Base-by-base conservation (phyloP, 1,139 yeast genomes). In the Taiozyma sp. region DNA sequence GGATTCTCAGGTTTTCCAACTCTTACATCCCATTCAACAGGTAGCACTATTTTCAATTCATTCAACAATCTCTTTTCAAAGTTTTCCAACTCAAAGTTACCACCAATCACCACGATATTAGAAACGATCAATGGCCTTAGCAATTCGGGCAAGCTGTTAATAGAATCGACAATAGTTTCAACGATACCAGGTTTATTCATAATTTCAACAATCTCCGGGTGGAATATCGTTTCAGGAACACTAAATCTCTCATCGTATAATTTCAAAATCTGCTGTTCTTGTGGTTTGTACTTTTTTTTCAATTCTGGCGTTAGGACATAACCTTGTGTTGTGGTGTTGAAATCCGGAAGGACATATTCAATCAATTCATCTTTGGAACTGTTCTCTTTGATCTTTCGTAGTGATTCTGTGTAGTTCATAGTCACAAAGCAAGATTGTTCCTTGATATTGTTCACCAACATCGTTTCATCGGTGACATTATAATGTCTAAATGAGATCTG, bases 401-500 rank as follows among this genome's bases (percentile, higher is more conserved):
- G 70, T 26, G 86, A 81, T 19, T 70, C 69, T 42, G 75, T 76
- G 62, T 85, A 93, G 57, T 91, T 82, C 14, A 63, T 59, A 1
- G 96, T 84, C 45, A 91, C 81, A 65, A 80, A 90, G 60, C 93
- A 81, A 7, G 95, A 77, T 37, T 79, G 73, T 62, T 93, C 97
- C 63, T 95, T 93, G 58, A 95, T 87, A 41, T 87, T 83, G 63
- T 91, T 88, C 48, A 93, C 84, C 47, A 95, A 71, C 8, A 87
- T 75, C 0, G 96, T 87, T 66, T 95, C 99, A 55, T 91, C 97
- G 65, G 88, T 83, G 62, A 95, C 91, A 63, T 95, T 95, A 68
- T 91, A 93, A 69, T 95, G 95, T 52, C 98, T 76, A 64, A 88
- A 93, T 4, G 97, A 89, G 16, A 93, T 80, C 44, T 88, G 75